phyloP scores from a whole-genome alignment of 371 early-diverging fungal species.

The Mucor lusitanicus region DNA sequence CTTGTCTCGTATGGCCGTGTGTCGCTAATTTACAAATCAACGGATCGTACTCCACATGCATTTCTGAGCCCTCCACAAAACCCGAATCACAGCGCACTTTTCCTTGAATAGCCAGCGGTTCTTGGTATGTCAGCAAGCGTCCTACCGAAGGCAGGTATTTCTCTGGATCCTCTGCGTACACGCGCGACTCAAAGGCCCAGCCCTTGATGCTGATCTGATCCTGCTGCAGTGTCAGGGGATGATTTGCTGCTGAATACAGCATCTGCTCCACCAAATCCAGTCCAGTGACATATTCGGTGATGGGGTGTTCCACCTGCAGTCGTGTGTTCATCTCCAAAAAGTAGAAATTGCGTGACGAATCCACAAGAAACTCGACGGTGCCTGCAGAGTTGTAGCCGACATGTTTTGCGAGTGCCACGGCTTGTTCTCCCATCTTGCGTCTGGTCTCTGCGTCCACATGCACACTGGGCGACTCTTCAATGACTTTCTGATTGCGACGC shows the following conservation, averaged over 20 bases:
- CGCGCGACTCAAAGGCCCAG: slow-evolving; percentile 86
- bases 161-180: slow-evolving; percentile 91
- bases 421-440: slow-evolving; percentile 82
- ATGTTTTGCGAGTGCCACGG: slow-evolving; percentile 77
- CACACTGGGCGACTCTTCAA: slow-evolving; percentile 79
- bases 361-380: slow-evolving; percentile 80
- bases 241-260: slow-evolving; percentile 79
- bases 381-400: slow-evolving; percentile 82
- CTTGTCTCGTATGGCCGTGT: slow-evolving; percentile 77
- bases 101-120: slow-evolving; percentile 14
- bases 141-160: slow-evolving; percentile 93
- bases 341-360: slow-evolving; percentile 71
- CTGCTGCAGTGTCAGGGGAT: slow-evolving; percentile 57
- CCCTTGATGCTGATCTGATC: slow-evolving; percentile 68
- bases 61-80: slow-evolving; percentile 77
- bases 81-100: slow-evolving; percentile 47
- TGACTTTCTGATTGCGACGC: slow-evolving; percentile 88
- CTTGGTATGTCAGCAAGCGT: slow-evolving; percentile 44
- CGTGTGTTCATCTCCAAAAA: slow-evolving; percentile 92
- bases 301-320: slow-evolving; percentile 96
- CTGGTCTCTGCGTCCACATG: slow-evolving; percentile 67
- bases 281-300: slow-evolving; percentile 93
- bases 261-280: slow-evolving; percentile 93
- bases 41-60: slow-evolving; percentile 85
- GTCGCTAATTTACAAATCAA: slow-evolving; percentile 90